Evolutionary conservation across 768 basidiomycete genomes (phyloP), one percentile per base, ranked within the genome.

Genomic region (Collybia nuda): DNA sequence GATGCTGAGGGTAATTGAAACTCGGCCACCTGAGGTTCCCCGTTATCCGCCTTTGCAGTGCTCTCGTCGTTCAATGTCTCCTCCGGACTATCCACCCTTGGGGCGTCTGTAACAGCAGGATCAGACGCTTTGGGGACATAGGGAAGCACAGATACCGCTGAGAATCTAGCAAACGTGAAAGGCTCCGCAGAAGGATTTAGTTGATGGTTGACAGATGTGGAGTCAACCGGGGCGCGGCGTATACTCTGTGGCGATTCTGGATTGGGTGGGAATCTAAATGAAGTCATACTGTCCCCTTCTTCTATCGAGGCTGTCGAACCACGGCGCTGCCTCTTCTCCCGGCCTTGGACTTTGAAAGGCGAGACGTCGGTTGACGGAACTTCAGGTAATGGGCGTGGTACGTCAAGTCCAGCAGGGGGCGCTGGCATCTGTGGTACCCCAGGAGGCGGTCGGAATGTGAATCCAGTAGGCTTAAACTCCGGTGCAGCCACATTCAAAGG

Each of bases 401-500:
- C 58, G 53, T 51, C 64, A 62, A 54, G 32, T 48, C 39, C 62
- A 6, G 62, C 62, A 6, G 62, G 50, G 5, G 60, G 63, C 38
- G 76, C 66, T 7, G 78, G 68, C 67, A 90, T 75, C 41, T 80
- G 75, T 15, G 89, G 86, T 5, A 81, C 80, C 44, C 80, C 85
- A 8, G 79, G 66, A 12, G 88, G 85, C 24, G 84, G 80, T n/a
- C 77, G 75, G 79, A 93, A 93, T 15, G 81, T 89, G 67, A 93
- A 93, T 15, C 78, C 77, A 2, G 69, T 66, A 6, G 91, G 91
- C 61, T 86, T 91, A 69, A 93, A 93, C 65, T 91, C 91, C 12
- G 79, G 79, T 2, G 91, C 91, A 18, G 85, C 78, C 5, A 81
- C 82, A 61, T 92, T 93, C 49, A 93, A 79, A n/a, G 84, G 80